Percentiles rank a stretch among this genome's conserved stretches.
Evolutionary conservation across 495 filamentous ascomycete species (phyloP).

Genomic region (Bryoglossum gracile): DNA sequence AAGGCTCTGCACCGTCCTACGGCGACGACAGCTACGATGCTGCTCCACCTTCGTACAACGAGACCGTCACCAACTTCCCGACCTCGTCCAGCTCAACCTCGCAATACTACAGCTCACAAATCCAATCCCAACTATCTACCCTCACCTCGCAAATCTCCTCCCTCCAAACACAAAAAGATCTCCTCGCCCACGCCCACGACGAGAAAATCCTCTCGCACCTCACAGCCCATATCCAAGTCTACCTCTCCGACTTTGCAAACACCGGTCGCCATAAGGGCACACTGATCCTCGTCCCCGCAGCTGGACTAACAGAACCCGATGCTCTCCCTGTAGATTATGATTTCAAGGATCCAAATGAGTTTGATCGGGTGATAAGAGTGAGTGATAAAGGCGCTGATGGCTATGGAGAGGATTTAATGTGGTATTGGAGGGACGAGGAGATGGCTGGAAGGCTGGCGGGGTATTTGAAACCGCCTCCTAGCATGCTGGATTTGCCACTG

Average conservation of each 20-base stretch:
- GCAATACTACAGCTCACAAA: constrained; percentile 18
- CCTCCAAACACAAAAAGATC: constrained; percentile 9
- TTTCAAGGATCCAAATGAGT: constrained; percentile 13
- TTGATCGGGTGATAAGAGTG: constrained; percentile 16
- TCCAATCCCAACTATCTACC: constrained; percentile 15
- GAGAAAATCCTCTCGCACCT: constrained; percentile 22
- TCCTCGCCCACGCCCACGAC: constrained; percentile 18
- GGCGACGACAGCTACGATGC: constrained; percentile 1
- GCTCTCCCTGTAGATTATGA: constrained; percentile 18
- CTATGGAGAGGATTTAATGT: constrained; percentile 10
- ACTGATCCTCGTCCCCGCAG: constrained; percentile 19
- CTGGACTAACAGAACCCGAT: constrained; percentile 15
- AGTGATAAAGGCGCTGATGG: constrained; percentile 6
- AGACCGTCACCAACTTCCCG: neutral
- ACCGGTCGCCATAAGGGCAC: constrained; percentile 16
- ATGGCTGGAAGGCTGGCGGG: constrained; percentile 39
- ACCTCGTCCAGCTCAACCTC: constrained; percentile 4
- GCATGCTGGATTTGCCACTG: constrained; percentile 4
- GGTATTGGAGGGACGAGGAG: constrained; percentile 41
- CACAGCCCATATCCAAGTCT: constrained; percentile 20
- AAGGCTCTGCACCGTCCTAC: neutral
- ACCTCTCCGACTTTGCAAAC: constrained; percentile 20
- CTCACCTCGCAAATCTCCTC: constrained; percentile 17
- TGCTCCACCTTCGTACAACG: constrained; percentile 20
- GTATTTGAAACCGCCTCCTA: constrained; percentile 38